Base-by-base conservation (phyloP, 2,329 filamentous ascomycete genomes). In the Penicillium sp. region DNA sequence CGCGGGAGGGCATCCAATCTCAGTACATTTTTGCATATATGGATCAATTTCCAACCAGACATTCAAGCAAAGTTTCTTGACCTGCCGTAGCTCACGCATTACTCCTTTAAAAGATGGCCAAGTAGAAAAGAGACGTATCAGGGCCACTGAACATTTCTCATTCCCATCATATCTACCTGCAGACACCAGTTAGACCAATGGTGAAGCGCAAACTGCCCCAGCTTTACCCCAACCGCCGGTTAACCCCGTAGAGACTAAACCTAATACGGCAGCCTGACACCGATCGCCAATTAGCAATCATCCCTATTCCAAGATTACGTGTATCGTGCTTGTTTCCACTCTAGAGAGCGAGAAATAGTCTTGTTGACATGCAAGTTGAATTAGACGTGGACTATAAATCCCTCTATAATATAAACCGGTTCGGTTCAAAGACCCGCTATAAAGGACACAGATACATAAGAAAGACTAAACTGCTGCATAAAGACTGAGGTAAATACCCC, bases 401-500 rank as follows among this genome's bases (percentile, higher is more conserved):
- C 19, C 42, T 10, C 4, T 27, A 46, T 46, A 3, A 8, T 46
- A 24, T 26, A 47, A 31, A 16, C 27, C 26, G 11, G 27, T 4
- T 31, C 27, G 16, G 16, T 39, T 4, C 19, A 39, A 26, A 42
- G 27, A 51, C 35, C 26, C 16, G 22, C 35, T 51, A 49, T 16
- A 24, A 35, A 27, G 19, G 5, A 27, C 19, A 13, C 6, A 45
- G 22, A 33, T 26, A 9, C 4, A 52, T n/a, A 52, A 22, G 27
- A 52, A 21, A 44, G 67, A 71, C 44, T 66, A 75, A 61, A 68
- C 64, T 24, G 75, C 78, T 37, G 81, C 82, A 61, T 85, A 74
- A 67, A 92, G 75, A 69, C 88, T 91, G 75, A 93, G 78, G 71
- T 90, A 93, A 43, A 92, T 80, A 0, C 87, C 87, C 90, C 90